phyloP scores from a whole-genome alignment of 2,329 filamentous ascomycete genomes.

The Diaporthe sp. region DNA sequence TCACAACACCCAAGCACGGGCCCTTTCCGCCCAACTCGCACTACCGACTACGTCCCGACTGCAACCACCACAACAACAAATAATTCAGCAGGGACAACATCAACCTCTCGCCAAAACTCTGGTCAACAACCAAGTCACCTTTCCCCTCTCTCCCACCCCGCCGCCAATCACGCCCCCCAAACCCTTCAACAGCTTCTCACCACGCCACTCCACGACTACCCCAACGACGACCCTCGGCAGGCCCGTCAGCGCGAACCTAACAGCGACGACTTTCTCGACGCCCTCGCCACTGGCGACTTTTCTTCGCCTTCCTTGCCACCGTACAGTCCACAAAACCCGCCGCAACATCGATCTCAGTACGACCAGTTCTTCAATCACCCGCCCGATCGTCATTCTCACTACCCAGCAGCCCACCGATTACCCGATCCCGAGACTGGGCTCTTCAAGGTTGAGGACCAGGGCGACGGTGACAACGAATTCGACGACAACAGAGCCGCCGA shows the following conservation, averaged over 20 bases:
- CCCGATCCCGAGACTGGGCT: background rate
- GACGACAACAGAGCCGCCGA: constrained; percentile 9
- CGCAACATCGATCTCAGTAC: background rate
- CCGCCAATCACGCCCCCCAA: background rate
- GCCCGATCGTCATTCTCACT: background rate
- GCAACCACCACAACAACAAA: background rate
- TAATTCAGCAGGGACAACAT: constrained; percentile 11
- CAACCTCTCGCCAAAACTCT: constrained; percentile 2
- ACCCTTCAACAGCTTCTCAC: background rate
- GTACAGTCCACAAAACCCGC: constrained; percentile 38
- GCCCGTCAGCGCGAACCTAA: constrained; percentile 19
- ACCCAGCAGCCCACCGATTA: background rate
- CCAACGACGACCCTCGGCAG: background rate
- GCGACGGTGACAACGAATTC: constrained; percentile 7
- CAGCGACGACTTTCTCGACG: constrained; percentile 43
- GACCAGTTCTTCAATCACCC: background rate
- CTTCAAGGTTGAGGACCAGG: constrained; percentile 4
- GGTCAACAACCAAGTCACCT: background rate
- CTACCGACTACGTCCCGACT: background rate
- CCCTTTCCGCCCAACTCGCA: background rate
- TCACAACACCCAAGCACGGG: constrained; percentile 24
- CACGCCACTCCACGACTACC: background rate
- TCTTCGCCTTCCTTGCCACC: constrained; percentile 49
- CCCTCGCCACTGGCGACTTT: constrained; percentile 44
- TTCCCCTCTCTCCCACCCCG: constrained; percentile 3